Evolutionary conservation across 371 early-diverging fungal species (phyloP).

Genomic region (Synchytrium microbalum): DNA sequence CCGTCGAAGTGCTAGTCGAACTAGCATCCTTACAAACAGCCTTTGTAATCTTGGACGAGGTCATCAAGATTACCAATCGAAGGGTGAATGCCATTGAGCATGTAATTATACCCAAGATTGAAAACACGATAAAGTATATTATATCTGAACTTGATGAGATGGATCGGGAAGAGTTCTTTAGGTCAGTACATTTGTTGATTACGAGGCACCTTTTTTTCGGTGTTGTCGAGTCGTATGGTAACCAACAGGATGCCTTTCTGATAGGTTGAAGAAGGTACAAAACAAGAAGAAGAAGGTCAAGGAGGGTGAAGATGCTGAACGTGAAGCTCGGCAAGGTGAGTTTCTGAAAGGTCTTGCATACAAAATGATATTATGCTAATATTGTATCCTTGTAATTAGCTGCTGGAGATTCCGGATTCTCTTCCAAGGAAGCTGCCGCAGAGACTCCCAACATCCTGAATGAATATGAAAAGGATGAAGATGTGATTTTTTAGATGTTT

Average conservation of each 20-base stretch:
- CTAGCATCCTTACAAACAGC: conserved; percentile 92
- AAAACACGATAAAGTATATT: conserved; percentile 97
- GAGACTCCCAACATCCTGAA: conserved; percentile 25
- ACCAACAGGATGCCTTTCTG: neutral
- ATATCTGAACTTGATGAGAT: conserved; percentile 98
- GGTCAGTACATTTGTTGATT: conserved; percentile 35
- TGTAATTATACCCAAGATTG: conserved; percentile 96
- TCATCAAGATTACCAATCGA: conserved; percentile 98
- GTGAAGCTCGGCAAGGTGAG: conserved; percentile 2
- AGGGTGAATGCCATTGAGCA: conserved; percentile 99
- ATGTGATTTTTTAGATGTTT: conserved; percentile 36
- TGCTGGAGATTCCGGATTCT: neutral
- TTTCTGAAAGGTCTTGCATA: neutral
- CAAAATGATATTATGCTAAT: neutral
- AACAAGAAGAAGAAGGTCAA: conserved; percentile 91
- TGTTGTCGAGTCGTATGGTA: neutral
- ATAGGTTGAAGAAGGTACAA: conserved; percentile 92
- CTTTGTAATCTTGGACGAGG: conserved; percentile 96
- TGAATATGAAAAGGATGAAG: conserved; percentile 42
- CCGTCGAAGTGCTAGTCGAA: conserved; percentile 91
- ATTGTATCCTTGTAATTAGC: neutral
- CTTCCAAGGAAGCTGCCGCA: conserved; percentile 6
- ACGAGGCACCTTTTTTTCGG: neutral
- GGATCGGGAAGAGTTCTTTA: conserved; percentile 99
- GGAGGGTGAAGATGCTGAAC: conserved; percentile 43